Conservation (phyloP, 345 rosid species). For the Acer negundo region DNA sequence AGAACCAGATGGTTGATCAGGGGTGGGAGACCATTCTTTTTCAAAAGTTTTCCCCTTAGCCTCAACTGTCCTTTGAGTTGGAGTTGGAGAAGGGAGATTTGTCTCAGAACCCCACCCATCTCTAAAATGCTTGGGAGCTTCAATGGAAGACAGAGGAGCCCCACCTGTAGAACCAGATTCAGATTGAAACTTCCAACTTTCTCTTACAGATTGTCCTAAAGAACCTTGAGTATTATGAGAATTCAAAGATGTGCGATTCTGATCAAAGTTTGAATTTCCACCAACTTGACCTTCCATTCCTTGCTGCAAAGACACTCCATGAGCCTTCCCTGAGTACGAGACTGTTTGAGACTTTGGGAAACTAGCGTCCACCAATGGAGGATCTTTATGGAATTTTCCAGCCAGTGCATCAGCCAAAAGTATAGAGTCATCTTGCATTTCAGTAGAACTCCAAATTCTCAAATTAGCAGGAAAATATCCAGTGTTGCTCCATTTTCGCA, state of each 20-base stretch:
- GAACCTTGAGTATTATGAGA: constrained; percentile 19
- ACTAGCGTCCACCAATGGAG: constrained; percentile 39
- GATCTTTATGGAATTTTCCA: constrained; percentile 64
- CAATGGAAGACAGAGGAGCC: constrained; percentile 46
- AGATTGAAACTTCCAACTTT: constrained; percentile 35
- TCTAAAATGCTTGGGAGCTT: constrained; percentile 51
- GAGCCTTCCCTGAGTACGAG: constrained; percentile 31
- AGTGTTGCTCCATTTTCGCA: constrained; percentile 91
- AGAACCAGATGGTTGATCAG: constrained; percentile 43
- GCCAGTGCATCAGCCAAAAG: constrained; percentile 74
- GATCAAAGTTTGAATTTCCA: constrained; percentile 36
- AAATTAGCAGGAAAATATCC: constrained; percentile 90
- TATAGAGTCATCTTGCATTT: constrained; percentile 67
- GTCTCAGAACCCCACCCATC: constrained; percentile 64
- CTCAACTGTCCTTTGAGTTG: constrained; percentile 52
- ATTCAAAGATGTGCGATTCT: constrained; percentile 31
- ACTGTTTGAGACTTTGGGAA: constrained; percentile 40
- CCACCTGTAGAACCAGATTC: constrained; percentile 37
- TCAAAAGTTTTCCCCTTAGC: constrained; percentile 47
- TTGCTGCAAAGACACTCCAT: constrained; percentile 29
- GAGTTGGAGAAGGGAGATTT: constrained; percentile 95
- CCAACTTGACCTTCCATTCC: constrained; percentile 30
- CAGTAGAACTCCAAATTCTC: constrained; percentile 76
- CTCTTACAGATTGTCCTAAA: constrained; percentile 28
- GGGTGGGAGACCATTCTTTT: constrained; percentile 73